phyloP scores from a whole-genome alignment of 495 filamentous ascomycete genomes.

The Oleoguttula mirabilis region DNA sequence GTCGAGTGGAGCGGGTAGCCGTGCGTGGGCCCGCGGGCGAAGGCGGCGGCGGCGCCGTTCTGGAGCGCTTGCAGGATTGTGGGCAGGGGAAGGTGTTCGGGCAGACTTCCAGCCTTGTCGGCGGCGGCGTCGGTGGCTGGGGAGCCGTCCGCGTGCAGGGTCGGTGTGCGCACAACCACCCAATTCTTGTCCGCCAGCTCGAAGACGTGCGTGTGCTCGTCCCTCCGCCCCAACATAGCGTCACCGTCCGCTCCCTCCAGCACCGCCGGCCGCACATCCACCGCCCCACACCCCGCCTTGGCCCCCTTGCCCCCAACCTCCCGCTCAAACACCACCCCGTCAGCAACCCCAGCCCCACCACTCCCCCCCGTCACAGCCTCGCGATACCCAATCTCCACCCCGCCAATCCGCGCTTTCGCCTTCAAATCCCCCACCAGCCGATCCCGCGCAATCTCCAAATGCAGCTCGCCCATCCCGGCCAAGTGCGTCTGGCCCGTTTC shows the following conservation, averaged over 20 bases:
- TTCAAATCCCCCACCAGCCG: conserved; percentile 80
- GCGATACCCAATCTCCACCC: conserved; percentile 88
- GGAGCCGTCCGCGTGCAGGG: conserved; percentile 19
- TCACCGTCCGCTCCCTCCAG: conserved; percentile 29
- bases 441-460: conserved; percentile 88
- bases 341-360: conserved; percentile 37
- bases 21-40: conserved; percentile 71
- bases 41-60: conserved; percentile 71
- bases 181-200: conserved; percentile 31
- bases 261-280: conserved; percentile 8
- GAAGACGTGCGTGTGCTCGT: conserved; percentile 41
- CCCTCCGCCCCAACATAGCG: too few species aligned
- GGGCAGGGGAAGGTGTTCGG: conserved; percentile 45
- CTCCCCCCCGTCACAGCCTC: conserved; percentile 55
- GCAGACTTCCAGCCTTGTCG: conserved; percentile 37
- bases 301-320: conserved; percentile 68
- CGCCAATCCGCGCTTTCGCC: conserved; percentile 78
- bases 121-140: conserved; percentile 10
- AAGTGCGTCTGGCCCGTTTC: conserved; percentile 89
- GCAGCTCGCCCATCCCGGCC: conserved; percentile 95
- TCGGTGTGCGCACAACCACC: conserved; percentile 31
- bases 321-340: conserved; percentile 53
- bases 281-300: conserved; percentile 61
- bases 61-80: conserved; percentile 51
- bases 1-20: conserved; percentile 61